Evolutionary conservation across 495 filamentous ascomycete species (phyloP).

Genomic region (Aspergillus baeticus): DNA sequence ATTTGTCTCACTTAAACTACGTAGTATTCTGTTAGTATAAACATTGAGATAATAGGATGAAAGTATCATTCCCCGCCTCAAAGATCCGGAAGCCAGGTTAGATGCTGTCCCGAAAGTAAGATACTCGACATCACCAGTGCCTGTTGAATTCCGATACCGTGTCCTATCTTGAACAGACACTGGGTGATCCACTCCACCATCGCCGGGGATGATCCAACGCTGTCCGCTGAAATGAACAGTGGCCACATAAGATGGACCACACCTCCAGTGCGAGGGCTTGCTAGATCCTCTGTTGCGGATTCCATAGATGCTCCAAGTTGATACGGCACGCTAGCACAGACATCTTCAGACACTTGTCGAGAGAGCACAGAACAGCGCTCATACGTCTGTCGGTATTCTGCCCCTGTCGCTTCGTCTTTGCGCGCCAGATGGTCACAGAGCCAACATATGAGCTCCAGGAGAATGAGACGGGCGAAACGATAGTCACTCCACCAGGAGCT

Average conservation of each 20-base stretch:
- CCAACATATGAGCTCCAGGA: constrained; percentile 3
- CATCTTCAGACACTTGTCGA: constrained; percentile 3
- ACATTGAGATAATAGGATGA: too few species aligned
- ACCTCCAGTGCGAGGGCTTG: neutral
- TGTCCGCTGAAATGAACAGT: constrained; percentile 9
- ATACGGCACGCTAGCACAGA: constrained; percentile 8
- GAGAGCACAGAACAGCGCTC: neutral
- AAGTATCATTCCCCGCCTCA: too few species aligned
- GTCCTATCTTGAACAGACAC: constrained; percentile 6
- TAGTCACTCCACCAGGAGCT: constrained; percentile 10
- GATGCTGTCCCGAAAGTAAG: neutral
- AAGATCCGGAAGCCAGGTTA: constrained; percentile 1
- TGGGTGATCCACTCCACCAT: constrained; percentile 6
- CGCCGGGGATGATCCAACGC: neutral
- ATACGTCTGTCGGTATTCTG: neutral
- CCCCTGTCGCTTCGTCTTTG: neutral
- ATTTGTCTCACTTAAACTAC: too few species aligned
- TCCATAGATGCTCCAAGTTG: neutral
- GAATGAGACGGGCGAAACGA: constrained; percentile 9
- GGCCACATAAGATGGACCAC: constrained; percentile 8
- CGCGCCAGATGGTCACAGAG: neutral
- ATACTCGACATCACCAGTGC: constrained; percentile 6
- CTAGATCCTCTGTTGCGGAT: neutral
- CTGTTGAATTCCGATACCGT: constrained; percentile 4
- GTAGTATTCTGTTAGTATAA: too few species aligned